Base-by-base conservation (phyloP, 495 filamentous ascomycete genomes). In the Pyrenula aspistea region DNA sequence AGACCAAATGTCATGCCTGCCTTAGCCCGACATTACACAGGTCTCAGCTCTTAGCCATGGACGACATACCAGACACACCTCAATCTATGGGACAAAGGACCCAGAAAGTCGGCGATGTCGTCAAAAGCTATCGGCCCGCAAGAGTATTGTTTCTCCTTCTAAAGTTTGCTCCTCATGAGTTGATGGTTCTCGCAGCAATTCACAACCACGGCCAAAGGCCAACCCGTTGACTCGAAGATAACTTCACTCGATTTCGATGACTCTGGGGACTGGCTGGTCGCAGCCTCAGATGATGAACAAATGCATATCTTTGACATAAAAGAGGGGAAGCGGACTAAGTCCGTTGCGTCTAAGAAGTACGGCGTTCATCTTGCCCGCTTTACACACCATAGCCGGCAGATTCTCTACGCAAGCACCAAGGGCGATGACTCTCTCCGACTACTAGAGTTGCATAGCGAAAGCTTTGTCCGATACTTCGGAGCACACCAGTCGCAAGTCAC, bases 211-310 rank as follows among this genome's bases (percentile, higher is more conserved):
- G 50, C 62, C 70, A 2, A 76, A 77, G 62, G 50, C 22, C 66
- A 69, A 55, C 71, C 73, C 12, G 55, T 60, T 31, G 61, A 70
- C 2, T 64, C 66, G 31, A 67, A 68, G 52, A 70, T 79, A 49
- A 86, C 83, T 1, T 96, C 91, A 2, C 81, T 99, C 62, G 91
- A 97, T 72, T 97, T 96, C 63, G 91, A 97, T 70, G 91, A 96
- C 73, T 84, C 85, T 22, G 93, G 93, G 63, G 90, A 95, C 60
- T 86, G 88, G 47, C 76, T 91, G 48, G 88, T 97, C 65, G 84
- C 91, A 0, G 86, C 88, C 8, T 88, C 89, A 54, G 86, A 84
- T 66, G 94, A 97, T 65, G 91, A 96, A 61, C 93, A 88, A 0
- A 88, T 99, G 59, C 91, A 97, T 63, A 79, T 97, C 25, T 99